A percentile compares a stretch with the other conserved stretches of the same genome.
Evolutionary conservation across 164 flowering plant genomes (phyloP).

Genomic region (Saururus chinensis): DNA sequence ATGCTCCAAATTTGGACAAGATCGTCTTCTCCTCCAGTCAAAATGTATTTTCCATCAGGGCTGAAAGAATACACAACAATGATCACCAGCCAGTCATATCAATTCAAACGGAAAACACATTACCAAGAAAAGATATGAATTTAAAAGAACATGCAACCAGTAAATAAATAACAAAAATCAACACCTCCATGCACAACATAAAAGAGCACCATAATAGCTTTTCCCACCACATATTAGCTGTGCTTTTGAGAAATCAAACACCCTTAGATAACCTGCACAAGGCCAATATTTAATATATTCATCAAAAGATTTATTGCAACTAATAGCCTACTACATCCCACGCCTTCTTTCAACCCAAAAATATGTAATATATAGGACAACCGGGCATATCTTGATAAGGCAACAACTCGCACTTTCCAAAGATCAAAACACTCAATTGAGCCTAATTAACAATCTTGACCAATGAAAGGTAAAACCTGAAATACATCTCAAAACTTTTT

Average conservation of each 20-base stretch:
- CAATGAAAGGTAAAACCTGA: no score
- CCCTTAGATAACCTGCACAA: slow-evolving; percentile 75
- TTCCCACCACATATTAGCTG: slow-evolving; percentile 88
- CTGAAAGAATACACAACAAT: slow-evolving; percentile 22
- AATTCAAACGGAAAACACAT: neutral
- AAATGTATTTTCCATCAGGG: slow-evolving; percentile 81
- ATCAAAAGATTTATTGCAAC: neutral
- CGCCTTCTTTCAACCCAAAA: neutral
- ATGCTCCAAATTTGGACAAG: slow-evolving; percentile 97
- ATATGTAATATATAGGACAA: no score
- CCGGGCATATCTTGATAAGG: no score
- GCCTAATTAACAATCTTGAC: no score
- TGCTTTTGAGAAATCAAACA: slow-evolving; percentile 84
- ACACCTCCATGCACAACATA: slow-evolving; percentile 99
- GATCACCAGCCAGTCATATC: neutral
- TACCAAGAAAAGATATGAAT: neutral
- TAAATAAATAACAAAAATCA: neutral
- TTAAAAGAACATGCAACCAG: neutral
- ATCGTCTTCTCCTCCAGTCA: slow-evolving; percentile 99
- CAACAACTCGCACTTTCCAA: no score
- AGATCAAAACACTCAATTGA: no score
- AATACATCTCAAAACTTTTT: no score
- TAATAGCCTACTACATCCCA: neutral
- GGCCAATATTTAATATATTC: neutral
- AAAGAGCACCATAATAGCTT: slow-evolving; percentile 92